Conservation (phyloP, 2,329 filamentous ascomycete species). For the Aspergillus nomiae region DNA sequence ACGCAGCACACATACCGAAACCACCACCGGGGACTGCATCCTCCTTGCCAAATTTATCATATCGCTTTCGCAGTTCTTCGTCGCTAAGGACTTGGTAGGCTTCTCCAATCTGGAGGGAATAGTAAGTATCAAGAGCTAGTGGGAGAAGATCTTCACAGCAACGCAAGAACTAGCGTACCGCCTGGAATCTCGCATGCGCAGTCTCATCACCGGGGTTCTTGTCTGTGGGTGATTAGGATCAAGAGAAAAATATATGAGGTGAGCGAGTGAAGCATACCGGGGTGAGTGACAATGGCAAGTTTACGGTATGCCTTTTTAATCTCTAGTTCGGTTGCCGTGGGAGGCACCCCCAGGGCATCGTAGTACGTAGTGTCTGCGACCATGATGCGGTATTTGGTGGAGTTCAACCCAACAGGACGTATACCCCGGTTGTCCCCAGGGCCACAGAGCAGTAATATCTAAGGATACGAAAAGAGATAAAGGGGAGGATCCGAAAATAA, state of each 20-base stretch:
- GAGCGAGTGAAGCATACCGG: conserved; percentile 56
- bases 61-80: conserved; percentile 80
- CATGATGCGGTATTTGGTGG: conserved; percentile 57
- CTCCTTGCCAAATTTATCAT: conserved; percentile 97
- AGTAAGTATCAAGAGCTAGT: conserved; percentile 1
- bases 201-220: conserved; percentile 97
- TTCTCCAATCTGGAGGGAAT: conserved; percentile 60
- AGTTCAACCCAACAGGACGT: conserved; percentile 7
- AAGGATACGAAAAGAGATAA: neutral
- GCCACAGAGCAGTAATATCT: neutral
- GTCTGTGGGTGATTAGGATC: conserved; percentile 56
- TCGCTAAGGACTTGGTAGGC: conserved; percentile 81
- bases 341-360: conserved; percentile 80
- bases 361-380: conserved; percentile 88
- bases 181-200: conserved; percentile 92
- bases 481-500: neutral
- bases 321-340: conserved; percentile 83
- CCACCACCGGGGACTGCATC: conserved; percentile 86
- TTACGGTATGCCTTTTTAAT: conserved; percentile 98
- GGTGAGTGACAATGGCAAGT: conserved; percentile 90
- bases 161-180: conserved; percentile 53
- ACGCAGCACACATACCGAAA: conserved; percentile 63
- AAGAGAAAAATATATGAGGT: neutral
- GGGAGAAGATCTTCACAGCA: neutral
- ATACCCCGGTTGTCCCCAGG: neutral